Evolutionary conservation across 2,329 filamentous ascomycete species (phyloP), one percentile per base, ranked within the genome.

Genomic region (Whalleya microplaca): DNA sequence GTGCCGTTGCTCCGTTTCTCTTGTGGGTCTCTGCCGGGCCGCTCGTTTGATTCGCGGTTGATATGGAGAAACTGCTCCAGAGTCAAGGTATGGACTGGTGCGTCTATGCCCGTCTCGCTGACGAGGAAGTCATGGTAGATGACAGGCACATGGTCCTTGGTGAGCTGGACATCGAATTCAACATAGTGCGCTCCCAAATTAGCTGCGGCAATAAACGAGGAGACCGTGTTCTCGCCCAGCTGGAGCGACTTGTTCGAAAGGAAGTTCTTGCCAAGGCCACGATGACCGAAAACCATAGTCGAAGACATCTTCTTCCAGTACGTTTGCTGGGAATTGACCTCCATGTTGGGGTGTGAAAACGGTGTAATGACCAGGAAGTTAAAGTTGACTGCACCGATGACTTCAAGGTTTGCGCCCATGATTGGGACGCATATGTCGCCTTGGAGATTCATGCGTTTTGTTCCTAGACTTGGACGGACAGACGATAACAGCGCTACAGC

Each of bases 61-160:
- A 96, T 88, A 71, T 96, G 92, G 19, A 98, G 82, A 70, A 98
- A 98, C 80, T 97, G 95, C 69, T 99, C 94, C 3, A 98, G 78
- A 0, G 95, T 99, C 62, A 99, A 79, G 0, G 92, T 96, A 71
- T 99, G 95, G 1, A 99, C 94, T 0, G 95, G 95, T 0, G 95
- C 95, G 70, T 99, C 95, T 51, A 97, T 95, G 9, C 96, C 95
- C 0, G 95, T 98, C 75, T 99, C 95, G 70, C 92, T 96, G 72
- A 99, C 95, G 14, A 98, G 81, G 69, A 99, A 99, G 73, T 99
- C 95, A 71, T 99, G 95, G 71, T 99, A 99, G 68, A 99, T 96
- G 63, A 99, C 94, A 0, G 95, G 95, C 1, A 99, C 92, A 67
- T 96, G 92, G 71, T 99, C 95, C 70, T 99, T 99, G n/a, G 95